Evolutionary conservation across 2,329 filamentous ascomycete genomes (phyloP).

Genomic region (Sclerotinia sclerotiorum): DNA sequence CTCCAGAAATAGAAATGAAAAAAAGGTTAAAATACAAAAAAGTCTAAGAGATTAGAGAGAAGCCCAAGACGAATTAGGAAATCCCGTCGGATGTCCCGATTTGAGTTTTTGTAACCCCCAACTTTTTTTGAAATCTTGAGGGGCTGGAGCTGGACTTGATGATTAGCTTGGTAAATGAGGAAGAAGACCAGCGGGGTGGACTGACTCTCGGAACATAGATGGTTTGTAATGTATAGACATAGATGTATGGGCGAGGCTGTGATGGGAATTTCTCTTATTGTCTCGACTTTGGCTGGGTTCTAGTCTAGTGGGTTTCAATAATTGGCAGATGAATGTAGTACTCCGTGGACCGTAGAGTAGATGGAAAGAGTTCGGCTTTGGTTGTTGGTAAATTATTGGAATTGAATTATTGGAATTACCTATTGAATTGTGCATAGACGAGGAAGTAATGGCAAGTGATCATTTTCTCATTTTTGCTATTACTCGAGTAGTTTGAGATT

Average conservation of each 20-base stretch:
- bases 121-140: neutral
- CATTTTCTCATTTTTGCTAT: neutral
- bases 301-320: conserved; percentile 15
- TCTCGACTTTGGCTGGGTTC: conserved; percentile 10
- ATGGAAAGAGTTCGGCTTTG: neutral
- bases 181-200: conserved; percentile 1
- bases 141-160: neutral
- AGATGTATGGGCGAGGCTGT: conserved; percentile 23
- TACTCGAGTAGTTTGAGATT: neutral
- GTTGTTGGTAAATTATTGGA: too few species aligned
- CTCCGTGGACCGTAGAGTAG: neutral
- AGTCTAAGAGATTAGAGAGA: neutral
- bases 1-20: conserved; percentile 6
- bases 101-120: neutral
- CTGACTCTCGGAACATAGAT: conserved; percentile 2
- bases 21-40: neutral
- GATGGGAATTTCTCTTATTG: conserved; percentile 4
- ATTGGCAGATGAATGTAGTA: neutral
- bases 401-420: neutral
- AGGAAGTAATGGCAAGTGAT: neutral
- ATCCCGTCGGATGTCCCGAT: conserved; percentile 18
- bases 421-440: conserved; percentile 9
- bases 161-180: conserved; percentile 2
- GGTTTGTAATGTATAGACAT: conserved; percentile 21
- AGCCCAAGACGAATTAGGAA: neutral